Evolutionary conservation across 169 alveolate species (phyloP).

Genomic region (Cryptosporidium muris): DNA sequence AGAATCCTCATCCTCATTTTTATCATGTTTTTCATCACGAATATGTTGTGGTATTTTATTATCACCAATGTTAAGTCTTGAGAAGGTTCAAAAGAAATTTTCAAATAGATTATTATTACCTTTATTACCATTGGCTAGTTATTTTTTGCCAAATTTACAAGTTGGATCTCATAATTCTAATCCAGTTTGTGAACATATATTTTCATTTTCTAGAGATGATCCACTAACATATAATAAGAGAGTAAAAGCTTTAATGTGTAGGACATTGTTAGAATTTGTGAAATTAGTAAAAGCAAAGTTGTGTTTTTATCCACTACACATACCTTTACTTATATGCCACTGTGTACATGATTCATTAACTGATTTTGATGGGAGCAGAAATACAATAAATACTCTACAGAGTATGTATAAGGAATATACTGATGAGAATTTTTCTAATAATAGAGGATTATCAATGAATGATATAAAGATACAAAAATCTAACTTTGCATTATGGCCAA

Average conservation of each 20-base stretch:
- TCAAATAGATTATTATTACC: constrained; percentile 32
- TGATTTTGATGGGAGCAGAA: constrained; percentile 61
- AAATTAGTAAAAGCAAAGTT: constrained; percentile 8
- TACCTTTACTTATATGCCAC: constrained; percentile 58
- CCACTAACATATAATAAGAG: constrained; percentile 38
- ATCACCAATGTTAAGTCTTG: constrained; percentile 61
- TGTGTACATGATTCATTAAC: constrained; percentile 65
- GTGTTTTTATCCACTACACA: constrained; percentile 14
- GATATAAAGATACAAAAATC: background rate
- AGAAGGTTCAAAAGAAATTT: constrained; percentile 20
- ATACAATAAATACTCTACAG: constrained; percentile 5
- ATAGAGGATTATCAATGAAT: background rate
- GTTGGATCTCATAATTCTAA: constrained; percentile 18
- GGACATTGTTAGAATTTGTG: constrained; percentile 9
- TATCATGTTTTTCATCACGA: constrained; percentile 46
- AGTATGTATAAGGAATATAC: background rate
- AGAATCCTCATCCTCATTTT: constrained; percentile 1
- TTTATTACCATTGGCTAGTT: constrained; percentile 17
- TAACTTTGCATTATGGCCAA: constrained; percentile 52
- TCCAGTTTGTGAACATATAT: constrained; percentile 40
- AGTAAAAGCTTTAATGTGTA: constrained; percentile 63
- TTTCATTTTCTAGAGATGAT: constrained; percentile 40
- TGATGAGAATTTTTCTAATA: background rate
- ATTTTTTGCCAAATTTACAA: constrained; percentile 59
- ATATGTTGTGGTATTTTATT: constrained; percentile 26